Evolutionary conservation across 176 grass and related monocot genomes (phyloP).

Genomic region (Eragrostis nindensis): DNA sequence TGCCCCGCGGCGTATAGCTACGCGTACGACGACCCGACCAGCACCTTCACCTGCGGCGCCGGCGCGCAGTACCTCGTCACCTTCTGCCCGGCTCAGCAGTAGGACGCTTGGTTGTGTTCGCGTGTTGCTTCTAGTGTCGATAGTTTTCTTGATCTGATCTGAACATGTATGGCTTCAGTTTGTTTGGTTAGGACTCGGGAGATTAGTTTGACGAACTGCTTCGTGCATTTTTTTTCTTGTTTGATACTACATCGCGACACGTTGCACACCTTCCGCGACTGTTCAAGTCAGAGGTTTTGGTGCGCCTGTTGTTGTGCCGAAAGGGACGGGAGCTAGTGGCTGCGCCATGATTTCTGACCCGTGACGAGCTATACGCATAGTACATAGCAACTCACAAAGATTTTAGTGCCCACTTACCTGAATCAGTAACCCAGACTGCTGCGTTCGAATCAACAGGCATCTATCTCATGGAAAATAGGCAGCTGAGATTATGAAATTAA

Average conservation of each 20-base stretch:
- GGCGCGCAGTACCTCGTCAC: slow-evolving; percentile 70
- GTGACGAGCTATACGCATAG: neutral
- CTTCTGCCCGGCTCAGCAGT: slow-evolving; percentile 67
- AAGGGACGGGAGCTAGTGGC: neutral
- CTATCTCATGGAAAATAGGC: neutral
- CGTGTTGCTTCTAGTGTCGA: too few species aligned
- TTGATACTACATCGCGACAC: neutral
- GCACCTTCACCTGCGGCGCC: slow-evolving; percentile 82
- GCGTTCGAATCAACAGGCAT: neutral
- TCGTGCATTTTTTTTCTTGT: neutral
- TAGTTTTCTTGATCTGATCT: neutral
- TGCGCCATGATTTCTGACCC: neutral
- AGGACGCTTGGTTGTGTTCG: neutral
- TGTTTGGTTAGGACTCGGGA: neutral
- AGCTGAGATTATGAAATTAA: too few species aligned
- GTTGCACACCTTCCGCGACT: neutral
- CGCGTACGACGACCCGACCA: slow-evolving; percentile 92
- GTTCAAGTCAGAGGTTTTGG: neutral
- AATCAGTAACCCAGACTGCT: neutral
- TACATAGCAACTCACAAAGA: neutral
- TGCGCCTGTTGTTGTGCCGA: neutral
- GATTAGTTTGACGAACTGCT: neutral
- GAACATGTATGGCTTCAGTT: neutral
- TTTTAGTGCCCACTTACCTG: neutral
- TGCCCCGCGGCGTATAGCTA: slow-evolving; percentile 87